phyloP scores from a whole-genome alignment of 306 rosid genomes.

The Boehmeria nivea region DNA sequence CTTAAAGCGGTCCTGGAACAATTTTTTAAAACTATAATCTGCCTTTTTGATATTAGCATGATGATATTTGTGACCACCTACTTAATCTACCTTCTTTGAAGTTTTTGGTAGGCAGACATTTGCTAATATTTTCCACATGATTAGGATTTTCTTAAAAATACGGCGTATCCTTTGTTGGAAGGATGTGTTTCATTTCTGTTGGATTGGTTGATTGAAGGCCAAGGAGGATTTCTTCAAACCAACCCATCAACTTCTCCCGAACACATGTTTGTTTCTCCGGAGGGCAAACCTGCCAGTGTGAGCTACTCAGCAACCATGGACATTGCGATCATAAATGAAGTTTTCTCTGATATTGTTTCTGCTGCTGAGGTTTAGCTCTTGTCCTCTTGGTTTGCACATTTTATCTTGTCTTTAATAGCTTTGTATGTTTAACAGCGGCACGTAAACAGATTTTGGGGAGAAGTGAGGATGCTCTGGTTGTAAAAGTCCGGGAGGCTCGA shows the following conservation, averaged over 20 bases:
- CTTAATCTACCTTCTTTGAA: not conserved
- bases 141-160: constrained; percentile 76
- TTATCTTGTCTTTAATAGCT: too few relatives aligned
- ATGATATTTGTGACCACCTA: too few relatives aligned
- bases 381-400: not conserved
- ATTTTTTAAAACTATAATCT: too few relatives aligned
- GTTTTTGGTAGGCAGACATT: not conserved
- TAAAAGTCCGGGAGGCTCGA: constrained; percentile 50
- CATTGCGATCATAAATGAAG: constrained; percentile 77
- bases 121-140: constrained; percentile 25
- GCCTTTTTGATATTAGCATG: too few relatives aligned
- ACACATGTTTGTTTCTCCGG: constrained; percentile 88
- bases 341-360: constrained; percentile 60
- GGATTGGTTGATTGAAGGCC: constrained; percentile 96
- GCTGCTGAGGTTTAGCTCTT: constrained; percentile 75
- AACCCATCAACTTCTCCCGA: constrained; percentile 98
- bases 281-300: constrained; percentile 79
- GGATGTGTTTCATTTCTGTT: constrained; percentile 82
- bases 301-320: constrained; percentile 98
- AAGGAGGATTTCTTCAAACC: constrained; percentile 70
- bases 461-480: constrained; percentile 51
- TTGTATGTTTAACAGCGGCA: not conserved
- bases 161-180: constrained; percentile 95
- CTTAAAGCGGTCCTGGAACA: too few relatives aligned
- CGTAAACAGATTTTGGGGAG: constrained; percentile 63